These are phyloP conservation scores for Boletus fagicola DNA, from an alignment of 768 basidiomycete genomes.

Conservation along the genomic window DNA sequence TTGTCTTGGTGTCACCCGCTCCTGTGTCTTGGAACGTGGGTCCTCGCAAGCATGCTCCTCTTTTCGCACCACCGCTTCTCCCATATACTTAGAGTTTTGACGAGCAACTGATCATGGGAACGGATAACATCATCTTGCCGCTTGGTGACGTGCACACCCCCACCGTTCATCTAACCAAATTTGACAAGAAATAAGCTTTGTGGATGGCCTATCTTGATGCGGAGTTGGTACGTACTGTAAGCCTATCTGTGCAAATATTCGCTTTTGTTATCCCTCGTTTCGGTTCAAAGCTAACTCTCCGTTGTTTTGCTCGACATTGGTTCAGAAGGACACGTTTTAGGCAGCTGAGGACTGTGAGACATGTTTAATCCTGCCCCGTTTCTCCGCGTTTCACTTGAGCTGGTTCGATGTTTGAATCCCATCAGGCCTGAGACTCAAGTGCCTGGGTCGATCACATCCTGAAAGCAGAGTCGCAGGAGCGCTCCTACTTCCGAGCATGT, in stretches of 20 bases:
- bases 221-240: not conserved
- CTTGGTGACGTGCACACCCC: not conserved
- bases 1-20: not conserved
- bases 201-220: not conserved
- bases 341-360: not conserved
- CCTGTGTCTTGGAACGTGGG: not conserved
- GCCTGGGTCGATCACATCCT: conserved; percentile 10
- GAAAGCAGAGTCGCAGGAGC: not conserved
- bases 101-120: conserved; percentile 24
- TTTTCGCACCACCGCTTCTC: conserved; percentile 14
- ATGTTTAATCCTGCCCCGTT: not conserved
- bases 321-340: conserved; percentile 1
- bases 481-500: not conserved
- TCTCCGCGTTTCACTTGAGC: not conserved
- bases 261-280: not conserved
- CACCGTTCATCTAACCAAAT: conserved; percentile 25
- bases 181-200: not conserved
- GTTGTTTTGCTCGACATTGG: not conserved
- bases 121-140: conserved; percentile 2
- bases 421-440: not conserved
- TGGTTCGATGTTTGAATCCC: not conserved
- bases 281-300: not conserved
- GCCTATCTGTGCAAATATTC: not conserved
- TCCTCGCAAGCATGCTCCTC: not conserved
- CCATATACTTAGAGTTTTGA: conserved; percentile 17